Conservation (phyloP, 2,329 filamentous ascomycete species). For the Xylaria polymorpha region DNA sequence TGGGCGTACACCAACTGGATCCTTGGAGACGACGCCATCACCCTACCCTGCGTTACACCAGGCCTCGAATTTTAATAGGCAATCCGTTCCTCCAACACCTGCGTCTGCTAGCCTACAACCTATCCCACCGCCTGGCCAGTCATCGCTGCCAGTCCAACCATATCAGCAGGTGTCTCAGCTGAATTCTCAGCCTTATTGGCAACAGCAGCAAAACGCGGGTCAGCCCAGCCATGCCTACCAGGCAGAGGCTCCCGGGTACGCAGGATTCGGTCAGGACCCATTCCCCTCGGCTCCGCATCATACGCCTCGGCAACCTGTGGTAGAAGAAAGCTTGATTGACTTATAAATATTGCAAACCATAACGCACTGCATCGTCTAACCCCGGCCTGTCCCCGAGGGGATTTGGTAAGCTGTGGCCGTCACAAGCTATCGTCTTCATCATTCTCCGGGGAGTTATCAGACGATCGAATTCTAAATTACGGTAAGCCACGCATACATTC, state of each 20-base stretch:
- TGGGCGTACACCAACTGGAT: constrained; percentile 54
- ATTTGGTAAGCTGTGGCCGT: background rate
- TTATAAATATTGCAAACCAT: constrained; percentile 58
- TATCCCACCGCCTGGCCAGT: constrained; percentile 44
- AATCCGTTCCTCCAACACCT: constrained; percentile 56
- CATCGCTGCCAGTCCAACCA: constrained; percentile 49
- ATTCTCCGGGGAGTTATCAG: background rate
- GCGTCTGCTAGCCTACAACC: constrained; percentile 43
- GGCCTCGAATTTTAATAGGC: constrained; percentile 58
- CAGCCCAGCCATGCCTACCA: constrained; percentile 56
- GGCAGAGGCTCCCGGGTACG: constrained; percentile 53
- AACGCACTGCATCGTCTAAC: background rate
- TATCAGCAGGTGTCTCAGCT: constrained; percentile 51
- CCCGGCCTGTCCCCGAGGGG: too few relatives aligned
- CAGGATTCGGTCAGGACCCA: constrained; percentile 66
- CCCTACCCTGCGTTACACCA: constrained; percentile 66
- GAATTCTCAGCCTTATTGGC: constrained; percentile 62
- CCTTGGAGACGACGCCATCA: constrained; percentile 58
- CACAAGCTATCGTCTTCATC: background rate
- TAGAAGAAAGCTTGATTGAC: constrained; percentile 85
- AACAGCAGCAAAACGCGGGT: constrained; percentile 58
- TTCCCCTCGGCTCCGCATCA: constrained; percentile 76
- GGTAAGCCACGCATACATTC: background rate
- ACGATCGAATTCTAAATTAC: background rate
- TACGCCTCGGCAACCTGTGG: constrained; percentile 66